phyloP scores from a whole-genome alignment of 139 green algal species.

The Dunaliella primolecta region DNA sequence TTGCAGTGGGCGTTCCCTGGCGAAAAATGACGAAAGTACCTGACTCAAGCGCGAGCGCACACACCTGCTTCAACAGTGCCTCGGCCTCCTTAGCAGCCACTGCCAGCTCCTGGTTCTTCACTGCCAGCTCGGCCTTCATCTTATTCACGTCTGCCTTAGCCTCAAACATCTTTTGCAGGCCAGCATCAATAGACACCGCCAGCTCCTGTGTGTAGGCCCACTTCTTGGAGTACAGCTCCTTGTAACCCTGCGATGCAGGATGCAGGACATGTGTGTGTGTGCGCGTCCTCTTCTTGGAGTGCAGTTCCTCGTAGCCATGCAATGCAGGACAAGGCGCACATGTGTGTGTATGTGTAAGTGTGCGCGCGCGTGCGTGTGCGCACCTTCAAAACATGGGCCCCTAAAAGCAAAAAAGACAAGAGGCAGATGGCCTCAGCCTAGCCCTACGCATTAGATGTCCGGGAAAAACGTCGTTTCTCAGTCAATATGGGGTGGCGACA shows the following conservation, averaged over 20 bases:
- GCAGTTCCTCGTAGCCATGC: slow-evolving; percentile 84
- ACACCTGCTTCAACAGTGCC: slow-evolving; percentile 72
- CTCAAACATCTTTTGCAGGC: slow-evolving; percentile 90
- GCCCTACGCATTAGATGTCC: no score
- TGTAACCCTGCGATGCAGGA: slow-evolving; percentile 81
- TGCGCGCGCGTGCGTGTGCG: neutral
- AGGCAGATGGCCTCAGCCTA: no score
- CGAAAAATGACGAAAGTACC: no score
- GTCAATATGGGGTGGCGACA: no score
- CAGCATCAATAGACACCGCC: slow-evolving; percentile 63
- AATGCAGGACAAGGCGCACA: no score
- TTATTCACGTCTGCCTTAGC: slow-evolving; percentile 88
- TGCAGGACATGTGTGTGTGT: slow-evolving; percentile 40
- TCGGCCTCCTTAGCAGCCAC: slow-evolving; percentile 78
- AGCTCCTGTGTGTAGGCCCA: slow-evolving; percentile 62
- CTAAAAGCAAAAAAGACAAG: no score
- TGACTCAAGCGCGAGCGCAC: no score
- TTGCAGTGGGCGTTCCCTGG: no score
- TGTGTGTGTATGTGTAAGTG: slow-evolving; percentile 34
- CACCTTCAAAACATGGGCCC: no score
- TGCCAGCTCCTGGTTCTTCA: slow-evolving; percentile 90
- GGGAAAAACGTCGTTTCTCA: no score
- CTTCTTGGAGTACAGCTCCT: slow-evolving; percentile 85
- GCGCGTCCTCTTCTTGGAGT: slow-evolving; percentile 72
- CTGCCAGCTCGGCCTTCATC: slow-evolving; percentile 86